Evolutionary conservation across 192 early-diverging fungal genomes (phyloP), one percentile per base, ranked within the genome.

Genomic region (Linderina pennispora): DNA sequence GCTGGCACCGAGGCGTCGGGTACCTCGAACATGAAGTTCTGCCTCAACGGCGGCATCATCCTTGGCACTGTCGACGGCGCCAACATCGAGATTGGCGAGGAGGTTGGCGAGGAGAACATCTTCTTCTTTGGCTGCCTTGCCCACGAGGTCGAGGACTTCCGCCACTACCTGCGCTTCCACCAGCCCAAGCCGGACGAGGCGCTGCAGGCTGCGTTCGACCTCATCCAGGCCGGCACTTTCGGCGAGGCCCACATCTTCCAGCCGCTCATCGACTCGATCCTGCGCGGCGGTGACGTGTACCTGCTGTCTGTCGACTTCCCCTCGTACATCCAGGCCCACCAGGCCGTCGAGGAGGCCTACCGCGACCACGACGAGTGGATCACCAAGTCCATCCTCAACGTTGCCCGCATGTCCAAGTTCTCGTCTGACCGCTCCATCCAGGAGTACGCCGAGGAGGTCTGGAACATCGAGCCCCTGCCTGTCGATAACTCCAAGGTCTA

Each of bases 11-110:
- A 99, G 70, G 96, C 94, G 15, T 96, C 93, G 15, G 96, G 96
- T 38, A 99, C 96, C 8, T 96, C 93, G 15, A 99, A 99, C 80
- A 99, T 99, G 94, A 98, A 99, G 79, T 99, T 99, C 79, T 93
- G 97, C 36, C 69, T 99, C 33, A 99, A 99, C 68, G 94, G 96
- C 48, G 96, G 96, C 49, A 68, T 97, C 43, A 99, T 99, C 62
- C 77, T 99, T 24, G 96, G 96, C 48, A 99, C 93, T 1, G 83
- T 99, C 22, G 94, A 99, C 48, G 94, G 93, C 42, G 96, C 96
- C 49, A 98, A 98, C 73, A 92, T 98, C 76, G 96, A 98, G 63
- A 98, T 98, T 70, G 79, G 84, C 51, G 92, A 98, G 55, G 91
- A 97, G 62, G 83, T 95, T 60, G 94, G 94, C 17, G 81, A 88